Base-by-base conservation (phyloP, 148 eudicot species). In the Hydrangea macrophylla region DNA sequence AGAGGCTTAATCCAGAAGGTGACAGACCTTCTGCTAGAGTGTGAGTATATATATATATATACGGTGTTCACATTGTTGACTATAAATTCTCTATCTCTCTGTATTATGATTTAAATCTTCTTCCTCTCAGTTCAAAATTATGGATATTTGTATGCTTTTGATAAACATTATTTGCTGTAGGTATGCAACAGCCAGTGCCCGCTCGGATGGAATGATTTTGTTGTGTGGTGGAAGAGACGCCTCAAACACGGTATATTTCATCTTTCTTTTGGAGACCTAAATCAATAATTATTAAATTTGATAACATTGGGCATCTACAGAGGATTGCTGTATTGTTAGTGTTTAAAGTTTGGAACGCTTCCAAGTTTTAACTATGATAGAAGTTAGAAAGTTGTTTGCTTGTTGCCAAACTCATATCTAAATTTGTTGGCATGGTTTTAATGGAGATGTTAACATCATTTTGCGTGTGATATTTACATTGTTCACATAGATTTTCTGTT, bases 151-250 rank as follows among this genome's bases (percentile, higher is more conserved):
- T 10, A 54, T 66, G 32, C 32, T 66, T 6, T 9, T 31, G 23
- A 32, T 60, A 45, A 18, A 2, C 15, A 3, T 50, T 59, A 20
- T 44, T 33, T 25, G 33, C 67, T 77, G 66, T 74, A 94, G 98
- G 97, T 94, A 94, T 77, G 98, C 98, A 58, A 88, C 98, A 68
- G 98, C 92, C 58, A 90, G 97, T 88, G 91, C 97, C 28, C 90
- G 98, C 36, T 79, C 96, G 63, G 98, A 94, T 79, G 98, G 98
- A 58, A 94, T 94, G 98, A 84, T 94, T 82, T 75, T 94, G 88
- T 91, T 94, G 54, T 94, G 98, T 73, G 98, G 98, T 55, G 98
- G 98, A 82, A 86, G 97, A 80, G 97, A 94, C 73, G 35, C 84
- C 42, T 76, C 87, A 30, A 97, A 97, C 77, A 71, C 78, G 84